These are phyloP conservation scores for Aspergillus proliferans DNA, from an alignment of 2,329 filamentous ascomycete genomes.

Conservation along the genomic window DNA sequence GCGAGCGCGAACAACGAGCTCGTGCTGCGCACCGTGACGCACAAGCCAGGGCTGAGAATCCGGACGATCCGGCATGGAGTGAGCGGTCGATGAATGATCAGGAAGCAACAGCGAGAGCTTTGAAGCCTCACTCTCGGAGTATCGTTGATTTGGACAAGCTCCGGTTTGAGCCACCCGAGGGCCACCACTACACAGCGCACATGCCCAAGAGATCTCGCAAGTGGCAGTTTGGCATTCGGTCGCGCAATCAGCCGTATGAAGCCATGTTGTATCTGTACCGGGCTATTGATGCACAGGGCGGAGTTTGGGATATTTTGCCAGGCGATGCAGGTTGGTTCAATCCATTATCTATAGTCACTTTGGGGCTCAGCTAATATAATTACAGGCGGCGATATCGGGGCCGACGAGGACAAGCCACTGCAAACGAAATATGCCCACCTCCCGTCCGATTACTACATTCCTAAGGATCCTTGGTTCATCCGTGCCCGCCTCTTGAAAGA, in stretches of 20 bases:
- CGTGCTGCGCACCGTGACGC: constrained; percentile 17
- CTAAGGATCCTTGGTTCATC: constrained; percentile 92
- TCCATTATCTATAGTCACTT: not conserved
- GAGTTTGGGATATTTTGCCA: constrained; percentile 67
- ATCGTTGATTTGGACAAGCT: constrained; percentile 60
- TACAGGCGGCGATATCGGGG: constrained; percentile 20
- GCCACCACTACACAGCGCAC: constrained; percentile 32
- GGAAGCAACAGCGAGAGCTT: constrained; percentile 68
- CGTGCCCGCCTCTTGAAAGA: constrained; percentile 81
- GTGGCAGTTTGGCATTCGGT: constrained; percentile 97
- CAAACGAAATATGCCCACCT: constrained; percentile 41
- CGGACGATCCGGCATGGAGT: constrained; percentile 4
- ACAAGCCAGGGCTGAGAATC: constrained; percentile 14
- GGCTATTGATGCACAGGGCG: constrained; percentile 78
- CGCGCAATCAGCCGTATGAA: constrained; percentile 87
- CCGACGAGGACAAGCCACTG: constrained; percentile 31
- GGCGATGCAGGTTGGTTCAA: constrained; percentile 32
- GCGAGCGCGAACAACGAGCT: constrained; percentile 25
- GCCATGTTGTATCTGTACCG: constrained; percentile 94
- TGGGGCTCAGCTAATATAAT: not conserved
- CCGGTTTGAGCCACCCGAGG: constrained; percentile 52
- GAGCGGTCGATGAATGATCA: constrained; percentile 59
- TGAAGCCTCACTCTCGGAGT: constrained; percentile 78
- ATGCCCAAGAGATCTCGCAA: constrained; percentile 64
- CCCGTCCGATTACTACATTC: constrained; percentile 66